These are phyloP conservation scores for Xylaria sp. DNA, from an alignment of 2,329 filamentous ascomycete genomes.

Conservation along the genomic window DNA sequence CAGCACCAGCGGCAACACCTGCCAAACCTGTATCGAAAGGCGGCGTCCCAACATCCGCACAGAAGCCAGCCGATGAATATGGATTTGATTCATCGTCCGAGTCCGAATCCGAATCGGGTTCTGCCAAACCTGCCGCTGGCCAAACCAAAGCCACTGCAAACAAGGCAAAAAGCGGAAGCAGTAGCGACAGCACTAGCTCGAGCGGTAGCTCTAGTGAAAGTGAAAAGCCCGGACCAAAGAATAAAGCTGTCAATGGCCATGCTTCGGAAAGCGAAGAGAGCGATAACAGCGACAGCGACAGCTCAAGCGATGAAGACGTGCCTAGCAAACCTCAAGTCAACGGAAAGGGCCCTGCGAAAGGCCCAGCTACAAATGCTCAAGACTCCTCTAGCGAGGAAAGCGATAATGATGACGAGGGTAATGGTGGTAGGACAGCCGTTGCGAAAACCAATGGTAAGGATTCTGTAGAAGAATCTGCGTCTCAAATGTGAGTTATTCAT, in stretches of 20 bases:
- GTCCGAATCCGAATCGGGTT: slow-evolving; percentile 33
- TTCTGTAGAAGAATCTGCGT: slow-evolving; percentile 32
- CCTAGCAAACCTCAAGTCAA: background rate
- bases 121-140: slow-evolving; percentile 41
- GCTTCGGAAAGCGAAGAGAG: slow-evolving; percentile 11
- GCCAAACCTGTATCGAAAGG: slow-evolving; percentile 39
- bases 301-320: slow-evolving; percentile 46
- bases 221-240: slow-evolving; percentile 20
- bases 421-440: slow-evolving; percentile 35
- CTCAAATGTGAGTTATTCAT: slow-evolving; percentile 42
- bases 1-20: slow-evolving; percentile 33
- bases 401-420: slow-evolving; percentile 40
- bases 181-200: slow-evolving; percentile 47
- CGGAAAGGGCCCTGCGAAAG: slow-evolving; percentile 3
- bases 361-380: background rate
- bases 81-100: slow-evolving; percentile 35
- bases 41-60: slow-evolving; percentile 38
- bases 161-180: slow-evolving; percentile 40
- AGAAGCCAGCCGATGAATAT: slow-evolving; percentile 38
- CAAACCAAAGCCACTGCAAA: slow-evolving; percentile 27
- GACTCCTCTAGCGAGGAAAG: slow-evolving; percentile 30
- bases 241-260: slow-evolving; percentile 20
- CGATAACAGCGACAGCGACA: slow-evolving; percentile 29
- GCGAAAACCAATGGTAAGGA: slow-evolving; percentile 39
- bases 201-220: slow-evolving; percentile 50